Percentiles rank a stretch among this genome's conserved stretches.
phyloP scores from a whole-genome alignment of 805 yeast species.

The Maudiozyma pseudohumilis region DNA sequence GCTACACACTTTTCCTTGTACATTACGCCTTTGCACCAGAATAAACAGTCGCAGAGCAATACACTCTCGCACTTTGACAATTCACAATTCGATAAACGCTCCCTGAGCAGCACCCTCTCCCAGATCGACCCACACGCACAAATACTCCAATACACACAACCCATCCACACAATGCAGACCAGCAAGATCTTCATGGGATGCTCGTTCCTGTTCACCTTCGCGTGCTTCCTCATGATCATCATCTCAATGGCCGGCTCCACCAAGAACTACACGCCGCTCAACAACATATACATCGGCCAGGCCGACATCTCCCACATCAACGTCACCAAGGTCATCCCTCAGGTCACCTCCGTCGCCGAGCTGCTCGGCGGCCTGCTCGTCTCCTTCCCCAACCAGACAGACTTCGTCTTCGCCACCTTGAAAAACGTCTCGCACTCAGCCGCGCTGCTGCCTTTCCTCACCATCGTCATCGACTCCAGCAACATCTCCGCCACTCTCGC shows the following conservation, averaged over 20 bases:
- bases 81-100: no score
- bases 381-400: conserved; percentile 16
- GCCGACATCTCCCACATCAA: conserved; percentile 27
- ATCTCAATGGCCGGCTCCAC: conserved; percentile 27
- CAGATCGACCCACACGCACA: no score
- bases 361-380: conserved; percentile 22
- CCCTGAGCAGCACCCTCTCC: no score
- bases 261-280: conserved; percentile 24
- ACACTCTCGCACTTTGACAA: no score
- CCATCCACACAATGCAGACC: neutral
- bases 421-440: conserved; percentile 19
- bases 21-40: no score
- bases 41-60: no score
- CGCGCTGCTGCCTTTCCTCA: conserved; percentile 23
- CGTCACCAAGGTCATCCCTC: conserved; percentile 28
- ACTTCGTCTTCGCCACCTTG: conserved; percentile 16
- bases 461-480: conserved; percentile 19
- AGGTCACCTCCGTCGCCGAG: conserved; percentile 19
- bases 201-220: conserved; percentile 16
- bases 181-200: conserved; percentile 3
- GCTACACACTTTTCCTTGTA: no score
- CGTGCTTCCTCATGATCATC: conserved; percentile 22
- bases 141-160: no score
- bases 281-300: conserved; percentile 25
- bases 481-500: conserved; percentile 18